A percentile compares a stretch with the other conserved stretches of the same genome.
These are phyloP conservation scores for Cladosporium sp. DNA, from an alignment of 2,329 filamentous ascomycete genomes.

Conservation along the genomic window DNA sequence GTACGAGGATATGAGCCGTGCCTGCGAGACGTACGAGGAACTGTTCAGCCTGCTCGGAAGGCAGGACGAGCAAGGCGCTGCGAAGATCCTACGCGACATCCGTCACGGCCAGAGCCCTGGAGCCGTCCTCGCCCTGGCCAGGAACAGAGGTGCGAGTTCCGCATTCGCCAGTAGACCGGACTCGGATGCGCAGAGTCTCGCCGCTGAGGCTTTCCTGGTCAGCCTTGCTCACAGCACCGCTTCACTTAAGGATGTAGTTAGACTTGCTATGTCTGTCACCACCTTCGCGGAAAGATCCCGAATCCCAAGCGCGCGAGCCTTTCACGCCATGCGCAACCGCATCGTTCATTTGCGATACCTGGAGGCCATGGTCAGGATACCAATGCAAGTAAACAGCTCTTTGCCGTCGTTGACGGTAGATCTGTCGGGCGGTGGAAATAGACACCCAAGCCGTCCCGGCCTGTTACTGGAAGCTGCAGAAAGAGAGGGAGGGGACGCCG, in stretches of 20 bases:
- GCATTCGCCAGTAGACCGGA: not conserved
- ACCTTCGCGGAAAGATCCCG: not conserved
- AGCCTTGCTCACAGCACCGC: constrained; percentile 13
- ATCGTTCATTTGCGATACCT: not conserved
- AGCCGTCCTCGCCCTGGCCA: not conserved
- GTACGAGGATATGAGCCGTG: not conserved
- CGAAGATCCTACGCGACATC: not conserved
- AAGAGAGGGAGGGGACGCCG: not conserved
- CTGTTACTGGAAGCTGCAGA: not conserved
- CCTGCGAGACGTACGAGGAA: not conserved
- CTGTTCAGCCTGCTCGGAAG: not conserved
- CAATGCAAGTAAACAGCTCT: not conserved
- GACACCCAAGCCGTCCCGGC: not conserved
- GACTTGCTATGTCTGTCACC: constrained; percentile 2
- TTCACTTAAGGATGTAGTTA: constrained; percentile 9
- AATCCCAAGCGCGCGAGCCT: not conserved
- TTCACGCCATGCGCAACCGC: not conserved
- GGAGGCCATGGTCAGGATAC: not conserved
- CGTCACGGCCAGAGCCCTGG: not conserved
- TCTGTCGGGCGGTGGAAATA: not conserved
- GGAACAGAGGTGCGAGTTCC: not conserved
- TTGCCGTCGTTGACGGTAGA: not conserved
- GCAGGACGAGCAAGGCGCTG: not conserved
- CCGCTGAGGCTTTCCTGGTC: not conserved
- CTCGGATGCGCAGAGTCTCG: not conserved